Evolutionary conservation across 768 basidiomycete species (phyloP), one percentile per base, ranked within the genome.

Genomic region (Butyriboletus loyo): DNA sequence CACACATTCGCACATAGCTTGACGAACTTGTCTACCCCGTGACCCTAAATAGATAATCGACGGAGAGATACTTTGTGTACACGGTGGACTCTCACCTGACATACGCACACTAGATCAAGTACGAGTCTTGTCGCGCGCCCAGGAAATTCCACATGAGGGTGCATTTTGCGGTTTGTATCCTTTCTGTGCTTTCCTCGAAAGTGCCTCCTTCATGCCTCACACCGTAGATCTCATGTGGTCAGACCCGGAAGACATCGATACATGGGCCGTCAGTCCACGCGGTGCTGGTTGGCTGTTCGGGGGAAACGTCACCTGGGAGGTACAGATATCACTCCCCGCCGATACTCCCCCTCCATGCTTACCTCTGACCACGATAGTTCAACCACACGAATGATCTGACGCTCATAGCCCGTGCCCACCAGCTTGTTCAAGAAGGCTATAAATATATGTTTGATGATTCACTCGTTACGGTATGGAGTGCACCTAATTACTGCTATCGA

Each of bases 121-220:
- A 57, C 81, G 96, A 7, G 91, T 95, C 6, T 76, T 98, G 38
- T 90, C 92, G 4, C 78, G 96, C 50, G 91, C 92, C n/a, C 94
- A 98, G 64, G 96, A 98, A 69, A 96, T 98, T 41, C 96, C 95
- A 2, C 96, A 98, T 68, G 96, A 98, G 67, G 96, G 96, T n/a
- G 89, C 95, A 8, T 98, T 98, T 75, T 98, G 96, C 60, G 88
- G 88, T 86, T 61, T 28, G 82, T 61, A 9, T 14, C 24, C 24
- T 41, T 14, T 25, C 13, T 30, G 15, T 37, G 42, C 40, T 22
- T 30, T 9, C 19, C 22, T 37, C 24, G n/a, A 30, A 25, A 28
- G 45, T 21, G 28, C 39, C 5, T 38, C n/a, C 11, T 17, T 54
- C 39, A 35, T 32, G 27, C 39, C 2, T 31, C 30, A 8, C 8